Evolutionary conservation across 176 grass and related monocot species (phyloP).

Genomic region (Oryza nivara): DNA sequence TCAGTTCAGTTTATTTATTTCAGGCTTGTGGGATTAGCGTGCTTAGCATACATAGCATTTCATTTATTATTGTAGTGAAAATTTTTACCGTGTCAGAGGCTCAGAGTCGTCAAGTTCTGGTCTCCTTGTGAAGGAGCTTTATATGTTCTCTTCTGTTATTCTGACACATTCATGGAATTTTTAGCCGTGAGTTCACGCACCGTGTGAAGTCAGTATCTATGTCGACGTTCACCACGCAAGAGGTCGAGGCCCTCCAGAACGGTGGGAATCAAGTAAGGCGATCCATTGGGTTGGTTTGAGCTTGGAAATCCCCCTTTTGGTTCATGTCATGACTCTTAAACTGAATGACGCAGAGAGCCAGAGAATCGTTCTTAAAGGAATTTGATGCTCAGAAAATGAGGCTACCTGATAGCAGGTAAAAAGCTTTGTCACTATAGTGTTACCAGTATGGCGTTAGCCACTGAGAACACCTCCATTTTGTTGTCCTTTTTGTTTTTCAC

Average conservation of each 20-base stretch:
- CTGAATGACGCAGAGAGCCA: constrained; percentile 60
- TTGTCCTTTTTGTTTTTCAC: background rate
- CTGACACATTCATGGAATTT: constrained; percentile 31
- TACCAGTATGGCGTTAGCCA: background rate
- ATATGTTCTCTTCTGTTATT: background rate
- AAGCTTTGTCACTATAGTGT: background rate
- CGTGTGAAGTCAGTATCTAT: constrained; percentile 92
- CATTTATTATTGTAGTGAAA: background rate
- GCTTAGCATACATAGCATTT: no score
- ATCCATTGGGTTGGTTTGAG: background rate
- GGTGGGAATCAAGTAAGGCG: constrained; percentile 83
- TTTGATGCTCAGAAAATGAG: constrained; percentile 66
- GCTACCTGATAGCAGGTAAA: constrained; percentile 75
- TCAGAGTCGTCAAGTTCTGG: background rate
- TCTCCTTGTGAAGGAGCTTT: background rate
- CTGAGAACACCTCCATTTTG: background rate
- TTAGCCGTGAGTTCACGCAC: constrained; percentile 92
- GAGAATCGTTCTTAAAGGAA: constrained; percentile 74
- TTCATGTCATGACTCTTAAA: constrained; percentile 29
- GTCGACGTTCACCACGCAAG: constrained; percentile 75
- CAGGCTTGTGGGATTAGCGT: background rate
- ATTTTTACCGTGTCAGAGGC: background rate
- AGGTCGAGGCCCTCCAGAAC: constrained; percentile 82
- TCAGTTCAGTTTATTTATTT: background rate
- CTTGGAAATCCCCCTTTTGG: constrained; percentile 23